Evolutionary conservation across 2,329 filamentous ascomycete genomes (phyloP), one percentile per base, ranked within the genome.

Genomic region (Scorias spongiosa): DNA sequence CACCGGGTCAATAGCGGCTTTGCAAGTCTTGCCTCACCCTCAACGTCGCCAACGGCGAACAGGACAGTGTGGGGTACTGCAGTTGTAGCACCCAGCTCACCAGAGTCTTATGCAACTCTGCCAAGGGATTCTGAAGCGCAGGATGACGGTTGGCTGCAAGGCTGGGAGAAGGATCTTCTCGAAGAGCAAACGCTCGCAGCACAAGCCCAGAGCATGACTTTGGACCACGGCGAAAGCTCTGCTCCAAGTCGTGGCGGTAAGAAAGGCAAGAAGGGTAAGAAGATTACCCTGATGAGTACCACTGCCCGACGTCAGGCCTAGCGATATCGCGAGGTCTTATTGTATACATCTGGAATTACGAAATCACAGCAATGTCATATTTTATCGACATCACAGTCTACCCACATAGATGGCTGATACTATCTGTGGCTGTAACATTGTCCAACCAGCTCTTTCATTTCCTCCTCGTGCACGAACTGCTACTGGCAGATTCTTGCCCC

Each of bases 31-130:
- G 82, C 84, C 0, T 81, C 80, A 1, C 79, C 88, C 52, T 88
- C 85, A 3, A 88, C 84, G 1, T 93, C 84, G 49, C 87, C 88
- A 0, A 80, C 77, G 6, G 76, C 78, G 1, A 69, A 75, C 36
- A 79, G 78, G 48, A 96, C 89, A 0, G 85, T 96, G 0, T 96
- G 89, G 89, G 89, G 89, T n/a, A 96, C 89, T 1, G 71, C 75
- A 2, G 77, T 74, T 0, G 66, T 93, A 2, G 57, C 67, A 2
- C 67, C 77, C 0, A 66, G 65, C 1, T 79, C 76, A 2, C 76
- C 79, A 2, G 71, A 74, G 10, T 54, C 77, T 26, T 63, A 63
- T 26, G 59, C 70, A 2, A 48, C 63, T 10, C 54, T 60, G 10
- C 58, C 65, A 26, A 62, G 63, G 2, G 62, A 65, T 34, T 54